Evolutionary conservation across 2,329 filamentous ascomycete species (phyloP), one percentile per base, ranked within the genome.

Genomic region (Cladosporium sp.): DNA sequence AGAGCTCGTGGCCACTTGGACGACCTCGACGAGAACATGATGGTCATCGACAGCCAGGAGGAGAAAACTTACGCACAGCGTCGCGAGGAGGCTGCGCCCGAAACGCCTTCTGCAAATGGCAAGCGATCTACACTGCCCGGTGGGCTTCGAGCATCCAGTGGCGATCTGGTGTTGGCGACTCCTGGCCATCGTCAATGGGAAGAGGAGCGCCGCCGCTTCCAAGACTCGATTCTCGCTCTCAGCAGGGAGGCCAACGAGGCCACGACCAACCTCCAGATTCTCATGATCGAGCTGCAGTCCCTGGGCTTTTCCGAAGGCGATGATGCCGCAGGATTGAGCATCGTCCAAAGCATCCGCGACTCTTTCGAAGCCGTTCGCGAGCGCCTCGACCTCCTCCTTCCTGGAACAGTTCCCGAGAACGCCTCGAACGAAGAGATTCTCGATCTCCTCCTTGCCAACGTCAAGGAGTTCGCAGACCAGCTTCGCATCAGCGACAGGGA

Each of bases 221-320:
- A 74, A 43, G 65, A 71, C 48, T 70, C 72, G 49, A 68, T 77
- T 46, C 57, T 69, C 33, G 62, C 65, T 8, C 61, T 74, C 43
- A 66, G 61, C 43, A 60, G 62, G 10, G 63, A 72, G 51, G 65
- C 71, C 4, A 68, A 70, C 35, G 66, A 72, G 14, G 67, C 70
- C 4, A 68, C 70, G 55, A 66, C 70, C 4, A 64, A 68, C 5
- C 64, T 77, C 3, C 65, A 72, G 31, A 64, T 75, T 37, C 60
- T 76, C 11, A 64, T 68, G 9, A 69, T 76, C 18, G 72, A 75
- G 55, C 62, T 77, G 3, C 65, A 72, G 51, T 70, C 70, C 31
- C 66, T 76, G 14, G 68, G 72, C 22, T 70, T 75, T 54, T 48
- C 51, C 11, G 44, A 32, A 3, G 63, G 59, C 31, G 56, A 49